These are phyloP conservation scores for Penicillium canescens DNA, from an alignment of 495 filamentous ascomycete species.

Conservation along the genomic window DNA sequence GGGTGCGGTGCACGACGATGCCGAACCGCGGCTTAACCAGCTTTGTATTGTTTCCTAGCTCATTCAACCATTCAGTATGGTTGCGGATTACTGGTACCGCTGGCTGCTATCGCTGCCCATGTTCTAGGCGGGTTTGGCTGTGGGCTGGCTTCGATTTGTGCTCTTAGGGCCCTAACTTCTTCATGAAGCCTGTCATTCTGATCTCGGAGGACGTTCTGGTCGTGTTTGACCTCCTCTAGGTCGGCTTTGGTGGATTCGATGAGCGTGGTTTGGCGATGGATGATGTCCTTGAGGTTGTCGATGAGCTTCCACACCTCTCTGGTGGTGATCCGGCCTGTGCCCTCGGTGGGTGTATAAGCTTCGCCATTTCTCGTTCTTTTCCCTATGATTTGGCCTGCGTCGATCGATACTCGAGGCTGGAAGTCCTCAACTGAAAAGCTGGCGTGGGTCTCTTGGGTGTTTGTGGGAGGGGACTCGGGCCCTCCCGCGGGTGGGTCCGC, in stretches of 20 bases:
- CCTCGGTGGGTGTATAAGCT: slow-evolving; percentile 7
- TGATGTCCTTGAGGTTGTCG: slow-evolving; percentile 15
- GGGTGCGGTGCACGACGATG: slow-evolving; percentile 22
- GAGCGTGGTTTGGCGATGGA: slow-evolving; percentile 12
- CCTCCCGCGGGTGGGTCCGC: too few species aligned
- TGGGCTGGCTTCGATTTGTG: too few species aligned
- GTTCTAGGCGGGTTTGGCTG: too few species aligned
- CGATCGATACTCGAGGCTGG: not conserved
- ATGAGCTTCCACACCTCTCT: not conserved
- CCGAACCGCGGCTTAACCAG: slow-evolving; percentile 21
- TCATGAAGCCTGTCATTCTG: too few species aligned
- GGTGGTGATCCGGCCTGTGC: slow-evolving; percentile 4
- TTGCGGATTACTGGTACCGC: not conserved
- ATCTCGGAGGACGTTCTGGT: too few species aligned
- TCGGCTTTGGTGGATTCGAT: slow-evolving; percentile 7
- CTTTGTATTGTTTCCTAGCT: slow-evolving; percentile 22
- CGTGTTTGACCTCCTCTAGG: too few species aligned
- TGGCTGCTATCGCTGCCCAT: too few species aligned
- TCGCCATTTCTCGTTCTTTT: slow-evolving; percentile 15
- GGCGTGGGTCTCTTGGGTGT: too few species aligned
- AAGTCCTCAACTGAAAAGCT: slow-evolving; percentile 4
- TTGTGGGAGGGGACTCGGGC: too few species aligned
- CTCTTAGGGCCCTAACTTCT: too few species aligned
- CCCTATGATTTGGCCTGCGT: not conserved
- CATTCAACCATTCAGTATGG: slow-evolving; percentile 4